Evolutionary conservation across 1,284 basidiomycete genomes (phyloP).

Genomic region (Cryptococcus sp.): DNA sequence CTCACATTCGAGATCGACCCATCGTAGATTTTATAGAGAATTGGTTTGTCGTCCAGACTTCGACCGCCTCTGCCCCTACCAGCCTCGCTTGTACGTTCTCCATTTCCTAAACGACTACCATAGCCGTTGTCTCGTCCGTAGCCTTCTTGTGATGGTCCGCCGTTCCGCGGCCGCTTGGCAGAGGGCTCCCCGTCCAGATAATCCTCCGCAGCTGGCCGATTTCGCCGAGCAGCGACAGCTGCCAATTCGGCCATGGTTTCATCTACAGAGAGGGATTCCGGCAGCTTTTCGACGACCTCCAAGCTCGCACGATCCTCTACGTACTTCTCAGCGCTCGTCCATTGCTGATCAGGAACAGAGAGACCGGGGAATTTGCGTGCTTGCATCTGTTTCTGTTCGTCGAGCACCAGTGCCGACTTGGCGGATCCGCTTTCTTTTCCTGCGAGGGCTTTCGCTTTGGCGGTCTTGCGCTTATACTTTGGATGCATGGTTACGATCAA

Average conservation of each 20-base stretch:
- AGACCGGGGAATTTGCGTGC: slow-evolving; percentile 88
- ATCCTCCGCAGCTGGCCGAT: slow-evolving; percentile 56
- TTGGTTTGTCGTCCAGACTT: slow-evolving; percentile 73
- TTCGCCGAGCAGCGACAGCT: slow-evolving; percentile 60
- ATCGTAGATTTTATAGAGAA: slow-evolving; percentile 92
- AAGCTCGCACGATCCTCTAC: slow-evolving; percentile 53
- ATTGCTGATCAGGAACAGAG: slow-evolving; percentile 75
- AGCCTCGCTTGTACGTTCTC: slow-evolving; percentile 6
- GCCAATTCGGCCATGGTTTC: slow-evolving; percentile 81
- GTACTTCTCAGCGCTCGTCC: slow-evolving; percentile 56
- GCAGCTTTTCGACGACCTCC: slow-evolving; percentile 58
- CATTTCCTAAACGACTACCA: slow-evolving; percentile 36
- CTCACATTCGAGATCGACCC: slow-evolving; percentile 83
- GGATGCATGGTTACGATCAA: slow-evolving; percentile 93
- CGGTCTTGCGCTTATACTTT: slow-evolving; percentile 80
- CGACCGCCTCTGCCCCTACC: slow-evolving; percentile 41
- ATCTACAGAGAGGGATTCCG: slow-evolving; percentile 60
- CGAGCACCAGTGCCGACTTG: slow-evolving; percentile 49
- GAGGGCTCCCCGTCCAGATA: slow-evolving; percentile 56
- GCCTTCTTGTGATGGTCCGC: slow-evolving; percentile 52
- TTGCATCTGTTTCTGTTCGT: slow-evolving; percentile 68
- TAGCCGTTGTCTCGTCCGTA: slow-evolving; percentile 53
- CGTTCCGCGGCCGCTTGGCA: slow-evolving; percentile 62
- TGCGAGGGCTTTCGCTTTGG: slow-evolving; percentile 53
- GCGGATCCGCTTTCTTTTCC: slow-evolving; percentile 31